These are phyloP conservation scores for Phialophora verrucosa DNA, from an alignment of 2,329 filamentous ascomycete species.

Conservation along the genomic window DNA sequence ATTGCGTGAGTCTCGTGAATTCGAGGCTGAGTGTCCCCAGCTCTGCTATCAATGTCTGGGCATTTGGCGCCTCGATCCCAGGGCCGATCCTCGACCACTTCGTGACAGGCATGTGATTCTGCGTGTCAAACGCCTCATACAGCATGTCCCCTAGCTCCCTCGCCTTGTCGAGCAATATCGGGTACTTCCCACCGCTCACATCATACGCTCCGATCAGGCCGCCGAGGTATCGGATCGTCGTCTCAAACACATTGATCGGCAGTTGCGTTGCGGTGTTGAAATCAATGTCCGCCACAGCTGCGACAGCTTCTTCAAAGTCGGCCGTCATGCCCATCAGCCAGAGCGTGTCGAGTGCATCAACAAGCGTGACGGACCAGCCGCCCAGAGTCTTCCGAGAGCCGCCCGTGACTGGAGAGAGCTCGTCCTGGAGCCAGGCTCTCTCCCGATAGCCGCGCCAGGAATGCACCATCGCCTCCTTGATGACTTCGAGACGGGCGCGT, in stretches of 20 bases:
- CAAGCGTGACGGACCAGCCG: conserved; percentile 69
- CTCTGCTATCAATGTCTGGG: conserved; percentile 50
- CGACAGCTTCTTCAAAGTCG: conserved; percentile 69
- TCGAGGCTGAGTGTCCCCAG: conserved; percentile 66
- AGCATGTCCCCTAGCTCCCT: conserved; percentile 52
- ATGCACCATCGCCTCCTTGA: conserved; percentile 59
- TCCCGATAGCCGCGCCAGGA: conserved; percentile 66
- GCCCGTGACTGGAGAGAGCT: conserved; percentile 63
- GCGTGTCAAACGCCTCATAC: conserved; percentile 52
- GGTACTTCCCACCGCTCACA: conserved; percentile 57
- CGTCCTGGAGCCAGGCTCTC: conserved; percentile 68
- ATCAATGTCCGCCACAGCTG: conserved; percentile 64
- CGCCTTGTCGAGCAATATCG: conserved; percentile 48
- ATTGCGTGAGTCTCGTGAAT: conserved; percentile 68
- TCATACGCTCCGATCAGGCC: conserved; percentile 48
- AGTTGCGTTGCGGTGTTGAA: conserved; percentile 59
- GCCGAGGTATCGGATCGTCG: conserved; percentile 49
- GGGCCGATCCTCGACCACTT: conserved; percentile 56
- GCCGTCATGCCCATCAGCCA: conserved; percentile 72
- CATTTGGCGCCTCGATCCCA: conserved; percentile 40
- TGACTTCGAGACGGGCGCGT: conserved; percentile 48
- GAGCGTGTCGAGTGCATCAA: conserved; percentile 69
- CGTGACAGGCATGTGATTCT: conserved; percentile 67
- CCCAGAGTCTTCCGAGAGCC: conserved; percentile 62
- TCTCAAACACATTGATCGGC: conserved; percentile 49